A percentile compares a stretch with the other conserved stretches of the same genome.
Conservation (phyloP, 2,329 filamentous ascomycete genomes). For the Lecanicillium sp. region DNA sequence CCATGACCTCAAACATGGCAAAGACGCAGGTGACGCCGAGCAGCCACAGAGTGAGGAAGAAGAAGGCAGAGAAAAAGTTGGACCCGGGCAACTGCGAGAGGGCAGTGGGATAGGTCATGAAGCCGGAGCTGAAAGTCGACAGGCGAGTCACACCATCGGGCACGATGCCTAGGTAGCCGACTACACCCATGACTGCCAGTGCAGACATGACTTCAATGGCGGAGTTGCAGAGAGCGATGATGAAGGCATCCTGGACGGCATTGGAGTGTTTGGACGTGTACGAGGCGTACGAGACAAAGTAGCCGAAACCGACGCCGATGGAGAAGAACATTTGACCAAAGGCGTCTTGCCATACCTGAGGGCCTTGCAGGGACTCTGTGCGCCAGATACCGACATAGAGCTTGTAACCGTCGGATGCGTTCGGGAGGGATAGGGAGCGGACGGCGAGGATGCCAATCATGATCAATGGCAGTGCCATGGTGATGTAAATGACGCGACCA, state of each 20-base stretch:
- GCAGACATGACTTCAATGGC: slow-evolving; percentile 39
- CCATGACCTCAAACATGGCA: slow-evolving; percentile 42
- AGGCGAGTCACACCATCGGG: slow-evolving; percentile 25
- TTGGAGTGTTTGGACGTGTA: slow-evolving; percentile 47
- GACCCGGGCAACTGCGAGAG: slow-evolving; percentile 45
- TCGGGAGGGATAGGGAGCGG: slow-evolving; percentile 39
- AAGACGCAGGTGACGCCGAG: slow-evolving; percentile 46
- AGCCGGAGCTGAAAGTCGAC: slow-evolving; percentile 45
- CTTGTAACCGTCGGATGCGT: slow-evolving; percentile 39
- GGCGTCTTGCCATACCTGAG: slow-evolving; percentile 44
- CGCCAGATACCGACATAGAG: slow-evolving; percentile 31
- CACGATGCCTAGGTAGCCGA: slow-evolving; percentile 31
- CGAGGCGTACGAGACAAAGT: slow-evolving; percentile 46
- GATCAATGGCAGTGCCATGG: slow-evolving; percentile 46
- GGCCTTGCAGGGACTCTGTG: slow-evolving; percentile 34
- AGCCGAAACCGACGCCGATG: slow-evolving; percentile 44
- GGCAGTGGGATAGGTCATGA: slow-evolving; percentile 44
- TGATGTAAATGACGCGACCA: slow-evolving; percentile 47
- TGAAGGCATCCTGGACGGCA: slow-evolving; percentile 43
- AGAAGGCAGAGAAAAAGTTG: slow-evolving; percentile 44
- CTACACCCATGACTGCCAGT: slow-evolving; percentile 39
- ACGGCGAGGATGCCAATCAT: slow-evolving; percentile 44
- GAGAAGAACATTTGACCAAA: slow-evolving; percentile 36
- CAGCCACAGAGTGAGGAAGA: slow-evolving; percentile 46
- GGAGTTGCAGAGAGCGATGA: slow-evolving; percentile 44